phyloP scores from a whole-genome alignment of 148 eudicot genomes.

The Persicaria tinctoria region DNA sequence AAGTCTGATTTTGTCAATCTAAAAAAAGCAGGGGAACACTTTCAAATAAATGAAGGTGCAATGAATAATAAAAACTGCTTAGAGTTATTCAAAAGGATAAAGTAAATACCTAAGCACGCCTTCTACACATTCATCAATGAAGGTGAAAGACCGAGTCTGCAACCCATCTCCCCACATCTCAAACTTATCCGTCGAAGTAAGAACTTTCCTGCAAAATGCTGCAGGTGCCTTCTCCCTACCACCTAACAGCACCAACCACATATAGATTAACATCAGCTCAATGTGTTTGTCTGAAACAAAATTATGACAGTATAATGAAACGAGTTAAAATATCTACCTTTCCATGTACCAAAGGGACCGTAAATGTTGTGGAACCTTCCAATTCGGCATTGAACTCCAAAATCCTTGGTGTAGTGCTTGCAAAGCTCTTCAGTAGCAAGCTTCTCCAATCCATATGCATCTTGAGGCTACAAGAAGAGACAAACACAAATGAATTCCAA shows the following conservation, averaged over 20 bases:
- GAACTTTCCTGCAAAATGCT: slow-evolving; percentile 45
- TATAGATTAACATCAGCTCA: background rate
- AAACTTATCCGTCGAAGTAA: slow-evolving; percentile 44
- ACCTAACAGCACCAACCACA: slow-evolving; percentile 18
- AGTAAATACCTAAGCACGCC: slow-evolving; percentile 38
- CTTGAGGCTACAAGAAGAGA: slow-evolving; percentile 34
- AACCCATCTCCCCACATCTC: slow-evolving; percentile 57
- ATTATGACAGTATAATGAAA: background rate
- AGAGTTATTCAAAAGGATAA: background rate
- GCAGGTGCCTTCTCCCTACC: slow-evolving; percentile 58
- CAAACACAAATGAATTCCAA: background rate
- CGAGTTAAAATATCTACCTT: slow-evolving; percentile 23
- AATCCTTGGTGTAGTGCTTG: slow-evolving; percentile 55
- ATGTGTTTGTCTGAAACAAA: background rate
- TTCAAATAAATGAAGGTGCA: background rate
- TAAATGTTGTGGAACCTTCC: slow-evolving; percentile 59
- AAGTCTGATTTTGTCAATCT: slow-evolving; percentile 92
- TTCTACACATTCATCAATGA: slow-evolving; percentile 54
- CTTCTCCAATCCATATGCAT: slow-evolving; percentile 55
- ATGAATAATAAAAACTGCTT: too few species aligned
- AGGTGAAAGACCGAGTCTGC: slow-evolving; percentile 50
- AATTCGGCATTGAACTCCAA: slow-evolving; percentile 46
- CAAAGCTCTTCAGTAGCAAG: slow-evolving; percentile 54
- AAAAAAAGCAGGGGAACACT: background rate
- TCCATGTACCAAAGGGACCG: slow-evolving; percentile 58